A percentile compares a stretch with the other conserved stretches of the same genome.
These are phyloP conservation scores for Fusarium sp. DNA, from an alignment of 2,329 filamentous ascomycete genomes.

Conservation along the genomic window DNA sequence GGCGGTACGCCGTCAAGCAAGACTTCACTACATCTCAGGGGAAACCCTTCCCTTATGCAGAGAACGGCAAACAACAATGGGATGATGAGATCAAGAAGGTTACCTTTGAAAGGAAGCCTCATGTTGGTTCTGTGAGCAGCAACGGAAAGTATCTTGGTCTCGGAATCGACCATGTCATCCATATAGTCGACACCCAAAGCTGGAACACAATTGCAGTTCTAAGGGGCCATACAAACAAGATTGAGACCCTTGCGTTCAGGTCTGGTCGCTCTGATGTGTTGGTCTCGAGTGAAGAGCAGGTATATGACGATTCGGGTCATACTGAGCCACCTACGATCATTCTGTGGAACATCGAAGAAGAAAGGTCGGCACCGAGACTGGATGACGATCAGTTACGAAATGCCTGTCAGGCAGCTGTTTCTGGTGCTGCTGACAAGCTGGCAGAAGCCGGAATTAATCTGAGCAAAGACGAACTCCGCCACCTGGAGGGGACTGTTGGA, in stretches of 20 bases:
- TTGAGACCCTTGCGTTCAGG: conserved; percentile 1
- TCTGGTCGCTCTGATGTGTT: not conserved
- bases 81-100: conserved; percentile 3
- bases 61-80: conserved; percentile 11
- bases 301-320: not conserved
- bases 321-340: not conserved
- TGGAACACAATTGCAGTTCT: conserved; percentile 3
- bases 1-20: conserved; percentile 15
- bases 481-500: not conserved
- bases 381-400: not conserved
- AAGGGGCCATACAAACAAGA: conserved; percentile 2
- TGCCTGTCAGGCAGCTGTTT: not conserved
- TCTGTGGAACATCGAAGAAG: conserved; percentile 12
- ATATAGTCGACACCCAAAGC: conserved; percentile 4
- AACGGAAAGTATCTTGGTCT: conserved; percentile 1
- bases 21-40: conserved; percentile 10
- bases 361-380: not conserved
- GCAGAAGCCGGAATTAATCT: not conserved
- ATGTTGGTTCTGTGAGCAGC: not conserved
- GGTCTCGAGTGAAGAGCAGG: not conserved
- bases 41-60: conserved; percentile 2
- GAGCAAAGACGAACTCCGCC: not conserved
- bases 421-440: not conserved
- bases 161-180: not conserved
- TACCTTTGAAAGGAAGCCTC: not conserved